phyloP scores from a whole-genome alignment of 2,329 filamentous ascomycete genomes.

The Scortechinia acanthostroma region DNA sequence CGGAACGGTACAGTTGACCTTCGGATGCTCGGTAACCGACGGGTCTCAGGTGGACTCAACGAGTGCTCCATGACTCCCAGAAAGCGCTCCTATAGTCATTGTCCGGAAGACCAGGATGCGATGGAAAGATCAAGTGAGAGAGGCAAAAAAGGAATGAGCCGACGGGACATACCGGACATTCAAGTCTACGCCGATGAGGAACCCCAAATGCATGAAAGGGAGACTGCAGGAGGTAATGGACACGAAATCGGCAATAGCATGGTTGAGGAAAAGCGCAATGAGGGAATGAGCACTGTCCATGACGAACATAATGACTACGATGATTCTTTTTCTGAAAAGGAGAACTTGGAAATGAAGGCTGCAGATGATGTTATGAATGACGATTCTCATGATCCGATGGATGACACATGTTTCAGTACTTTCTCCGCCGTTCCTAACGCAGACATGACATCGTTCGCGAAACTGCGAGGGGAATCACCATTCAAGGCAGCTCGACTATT shows the following conservation, averaged over 20 bases:
- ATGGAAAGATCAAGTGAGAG: not conserved
- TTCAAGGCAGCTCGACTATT: not conserved
- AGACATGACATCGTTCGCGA: constrained; percentile 1
- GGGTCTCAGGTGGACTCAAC: not conserved
- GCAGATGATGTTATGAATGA: constrained; percentile 15
- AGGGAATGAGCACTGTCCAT: constrained; percentile 29
- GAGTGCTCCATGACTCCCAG: not conserved
- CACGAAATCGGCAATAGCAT: constrained; percentile 20
- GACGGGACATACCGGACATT: not conserved
- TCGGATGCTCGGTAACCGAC: not conserved
- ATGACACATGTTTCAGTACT: constrained; percentile 22
- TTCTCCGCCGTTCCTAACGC: not conserved
- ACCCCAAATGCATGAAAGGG: too few species aligned
- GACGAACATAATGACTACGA: constrained; percentile 14
- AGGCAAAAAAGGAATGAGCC: not conserved
- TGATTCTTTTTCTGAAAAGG: constrained; percentile 11
- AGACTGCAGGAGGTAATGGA: too few species aligned
- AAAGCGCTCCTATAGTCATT: not conserved
- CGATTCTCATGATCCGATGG: constrained; percentile 22
- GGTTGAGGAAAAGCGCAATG: constrained; percentile 24
- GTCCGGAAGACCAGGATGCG: not conserved
- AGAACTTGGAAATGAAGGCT: constrained; percentile 8
- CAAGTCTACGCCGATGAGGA: not conserved
- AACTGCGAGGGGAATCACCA: not conserved
- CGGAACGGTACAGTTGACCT: not conserved